A percentile compares a stretch with the other conserved stretches of the same genome.
Evolutionary conservation across 495 filamentous ascomycete species (phyloP).

Genomic region (Rusavskia elegans): DNA sequence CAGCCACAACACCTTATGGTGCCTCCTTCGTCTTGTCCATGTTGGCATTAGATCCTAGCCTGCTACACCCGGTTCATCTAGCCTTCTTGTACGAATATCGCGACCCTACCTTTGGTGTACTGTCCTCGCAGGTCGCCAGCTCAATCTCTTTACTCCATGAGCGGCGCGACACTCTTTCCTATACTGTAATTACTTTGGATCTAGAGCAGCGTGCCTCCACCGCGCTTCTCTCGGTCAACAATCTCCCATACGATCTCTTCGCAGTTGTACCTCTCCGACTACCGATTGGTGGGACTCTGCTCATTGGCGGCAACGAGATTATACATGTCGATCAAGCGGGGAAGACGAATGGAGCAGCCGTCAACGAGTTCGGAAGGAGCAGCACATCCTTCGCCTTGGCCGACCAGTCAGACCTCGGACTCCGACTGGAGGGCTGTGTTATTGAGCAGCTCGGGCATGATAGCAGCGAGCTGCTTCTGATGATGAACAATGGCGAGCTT

Average conservation of each 20-base stretch:
- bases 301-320: constrained; percentile 77
- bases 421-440: constrained; percentile 69
- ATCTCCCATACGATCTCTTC: constrained; percentile 80
- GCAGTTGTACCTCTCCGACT: constrained; percentile 68
- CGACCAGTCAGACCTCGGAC: constrained; percentile 68
- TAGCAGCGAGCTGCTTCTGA: constrained; percentile 68
- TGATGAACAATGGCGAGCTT: constrained; percentile 61
- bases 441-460: constrained; percentile 60
- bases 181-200: constrained; percentile 89
- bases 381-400: constrained; percentile 63
- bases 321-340: constrained; percentile 94
- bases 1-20: constrained; percentile 60
- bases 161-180: constrained; percentile 70
- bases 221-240: constrained; percentile 68
- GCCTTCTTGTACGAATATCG: constrained; percentile 93
- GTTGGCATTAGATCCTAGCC: constrained; percentile 68
- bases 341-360: constrained; percentile 83
- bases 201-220: constrained; percentile 88
- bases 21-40: constrained; percentile 84
- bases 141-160: constrained; percentile 58
- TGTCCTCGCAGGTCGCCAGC: constrained; percentile 58
- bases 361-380: constrained; percentile 74
- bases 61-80: constrained; percentile 78
- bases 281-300: constrained; percentile 73
- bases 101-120: constrained; percentile 89